Evolutionary conservation across 495 filamentous ascomycete species (phyloP).

Genomic region (Neurospora sp.): DNA sequence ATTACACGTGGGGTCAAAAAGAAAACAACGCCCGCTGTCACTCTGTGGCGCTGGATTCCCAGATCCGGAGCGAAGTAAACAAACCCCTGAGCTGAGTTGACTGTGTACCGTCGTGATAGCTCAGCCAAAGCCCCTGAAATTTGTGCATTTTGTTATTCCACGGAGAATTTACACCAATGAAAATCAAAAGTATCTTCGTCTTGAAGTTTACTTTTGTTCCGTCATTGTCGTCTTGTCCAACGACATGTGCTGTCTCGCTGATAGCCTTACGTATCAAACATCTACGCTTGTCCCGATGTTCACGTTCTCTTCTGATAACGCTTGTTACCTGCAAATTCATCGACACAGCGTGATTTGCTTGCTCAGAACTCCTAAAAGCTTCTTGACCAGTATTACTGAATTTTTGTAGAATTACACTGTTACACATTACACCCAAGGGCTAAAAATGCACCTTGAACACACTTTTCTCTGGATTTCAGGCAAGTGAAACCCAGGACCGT

Average conservation of each 20-base stretch:
- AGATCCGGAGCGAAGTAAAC: neutral
- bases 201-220: neutral
- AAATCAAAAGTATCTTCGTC: neutral
- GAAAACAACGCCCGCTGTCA: neutral
- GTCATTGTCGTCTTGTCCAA: neutral
- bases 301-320: neutral
- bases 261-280: neutral
- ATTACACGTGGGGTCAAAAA: neutral
- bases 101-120: neutral
- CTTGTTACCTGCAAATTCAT: neutral
- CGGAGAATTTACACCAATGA: neutral
- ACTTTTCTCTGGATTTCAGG: neutral
- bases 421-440: neutral
- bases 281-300: neutral
- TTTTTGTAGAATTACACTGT: neutral
- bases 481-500: neutral
- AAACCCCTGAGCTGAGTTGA: neutral
- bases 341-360: neutral
- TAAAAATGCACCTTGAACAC: neutral
- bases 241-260: neutral
- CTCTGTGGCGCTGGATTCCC: neutral
- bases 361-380: neutral
- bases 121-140: neutral
- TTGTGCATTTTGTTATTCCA: neutral
- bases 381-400: neutral